Conservation (phyloP, 768 basidiomycete species). For the Mycena amicta region DNA sequence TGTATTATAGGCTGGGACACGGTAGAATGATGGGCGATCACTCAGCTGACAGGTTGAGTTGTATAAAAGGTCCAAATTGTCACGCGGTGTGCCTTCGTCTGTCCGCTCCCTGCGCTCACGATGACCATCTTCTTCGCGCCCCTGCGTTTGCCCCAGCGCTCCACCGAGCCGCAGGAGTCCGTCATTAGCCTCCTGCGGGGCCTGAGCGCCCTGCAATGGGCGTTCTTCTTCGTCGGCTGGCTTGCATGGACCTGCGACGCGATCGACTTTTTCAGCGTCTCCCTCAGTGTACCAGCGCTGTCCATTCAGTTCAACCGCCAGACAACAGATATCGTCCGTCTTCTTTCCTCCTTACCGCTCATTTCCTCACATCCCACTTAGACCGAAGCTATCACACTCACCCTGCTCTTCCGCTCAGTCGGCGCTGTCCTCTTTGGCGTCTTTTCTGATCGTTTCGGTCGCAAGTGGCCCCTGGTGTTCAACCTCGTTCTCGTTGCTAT, state of each 20-base stretch:
- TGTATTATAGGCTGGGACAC: too few species aligned
- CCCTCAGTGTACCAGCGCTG: constrained; percentile 55
- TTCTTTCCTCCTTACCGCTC: background rate
- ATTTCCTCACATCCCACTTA: constrained; percentile 16
- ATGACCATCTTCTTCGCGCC: constrained; percentile 26
- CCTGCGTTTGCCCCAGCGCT: constrained; percentile 16
- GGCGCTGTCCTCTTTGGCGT: constrained; percentile 86
- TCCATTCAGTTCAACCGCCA: constrained; percentile 47
- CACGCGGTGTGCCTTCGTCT: background rate
- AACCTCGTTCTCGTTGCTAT: constrained; percentile 73
- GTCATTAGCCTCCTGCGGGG: background rate
- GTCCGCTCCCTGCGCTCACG: background rate
- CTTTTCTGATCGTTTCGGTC: constrained; percentile 85
- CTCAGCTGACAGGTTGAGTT: too few species aligned
- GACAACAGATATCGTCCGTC: constrained; percentile 44
- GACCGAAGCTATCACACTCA: constrained; percentile 88
- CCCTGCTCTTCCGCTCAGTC: constrained; percentile 85
- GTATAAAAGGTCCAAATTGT: background rate
- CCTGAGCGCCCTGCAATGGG: constrained; percentile 17
- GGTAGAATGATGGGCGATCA: too few species aligned
- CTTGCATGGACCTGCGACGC: constrained; percentile 88
- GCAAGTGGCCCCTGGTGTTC: constrained; percentile 88
- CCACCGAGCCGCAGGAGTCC: constrained; percentile 4
- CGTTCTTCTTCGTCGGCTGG: constrained; percentile 43
- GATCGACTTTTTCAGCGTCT: constrained; percentile 83